Evolutionary conservation across 148 eudicot genomes (phyloP), one percentile per base, ranked within the genome.

Genomic region (Rhododendron vialii): DNA sequence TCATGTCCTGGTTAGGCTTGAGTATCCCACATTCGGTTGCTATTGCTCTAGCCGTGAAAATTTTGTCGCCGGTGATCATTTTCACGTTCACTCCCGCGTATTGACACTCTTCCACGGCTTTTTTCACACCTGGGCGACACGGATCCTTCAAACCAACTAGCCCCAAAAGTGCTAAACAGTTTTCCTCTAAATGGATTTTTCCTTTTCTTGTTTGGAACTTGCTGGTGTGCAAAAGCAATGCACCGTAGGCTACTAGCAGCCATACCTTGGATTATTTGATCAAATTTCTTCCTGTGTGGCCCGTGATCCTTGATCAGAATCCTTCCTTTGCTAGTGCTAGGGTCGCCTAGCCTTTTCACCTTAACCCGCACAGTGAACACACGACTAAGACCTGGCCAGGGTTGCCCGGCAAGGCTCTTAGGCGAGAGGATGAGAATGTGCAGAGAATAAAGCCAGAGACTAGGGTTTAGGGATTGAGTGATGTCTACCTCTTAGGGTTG

Each of bases 21-120:
- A 88, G 78, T 82, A 88, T 82, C 30, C 90, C 90, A 83, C 90
- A 88, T 9, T 86, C 86, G 0, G 82, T 79, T 7, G 88, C 90
- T n/a, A 85, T 71, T 3, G 86, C 86, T 78, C 36, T 78, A 4
- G 90, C 87, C 17, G 87, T 86, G 20, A 30, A 78, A 1, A 83
- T 35, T 22, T 86, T 69, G 30, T 88, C 86, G 3, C 88, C 84
- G 0, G 90, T 88, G 55, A 88, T 51, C 86, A 88, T 53, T 53
- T 65, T 85, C 67, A 88, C 15, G 0, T 67, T 77, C 17, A 88
- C 71, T 65, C 85, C 87, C n/a, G 88, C 85, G 20, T 7, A 1
- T 38, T 67, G 78, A 57, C 83, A 85, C 43, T 53, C 83, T 24
- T 78, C 36, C 17, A 88, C 77, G 10, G 90, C 87, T 45, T 83